These are phyloP conservation scores for Trichoderma asperelloides DNA, from an alignment of 495 filamentous ascomycete species.

Conservation along the genomic window DNA sequence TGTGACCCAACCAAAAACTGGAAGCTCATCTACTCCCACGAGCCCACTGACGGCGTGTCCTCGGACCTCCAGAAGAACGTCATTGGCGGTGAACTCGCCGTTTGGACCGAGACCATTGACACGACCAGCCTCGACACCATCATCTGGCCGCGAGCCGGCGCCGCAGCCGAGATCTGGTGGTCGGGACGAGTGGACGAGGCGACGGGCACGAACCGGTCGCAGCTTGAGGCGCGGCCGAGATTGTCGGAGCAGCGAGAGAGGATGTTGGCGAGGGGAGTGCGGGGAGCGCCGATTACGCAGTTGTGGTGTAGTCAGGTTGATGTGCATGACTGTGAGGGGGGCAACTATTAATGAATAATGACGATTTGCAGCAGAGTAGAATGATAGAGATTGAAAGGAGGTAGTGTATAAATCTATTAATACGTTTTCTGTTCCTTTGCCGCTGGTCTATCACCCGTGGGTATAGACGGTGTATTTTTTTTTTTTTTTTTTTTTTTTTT, in stretches of 20 bases:
- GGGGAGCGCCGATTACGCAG: constrained; percentile 40
- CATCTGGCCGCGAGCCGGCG: constrained; percentile 66
- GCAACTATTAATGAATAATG: background rate
- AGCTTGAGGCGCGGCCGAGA: constrained; percentile 53
- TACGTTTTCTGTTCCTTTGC: no score
- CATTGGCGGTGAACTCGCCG: constrained; percentile 65
- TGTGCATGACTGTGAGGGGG: background rate
- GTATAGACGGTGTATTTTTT: no score
- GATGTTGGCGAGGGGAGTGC: constrained; percentile 53
- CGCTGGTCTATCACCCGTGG: no score
- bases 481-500: no score
- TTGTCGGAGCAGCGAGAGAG: constrained; percentile 65
- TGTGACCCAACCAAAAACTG: constrained; percentile 67
- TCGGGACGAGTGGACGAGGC: constrained; percentile 49
- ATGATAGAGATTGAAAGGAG: background rate
- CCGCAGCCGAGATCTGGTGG: constrained; percentile 71
- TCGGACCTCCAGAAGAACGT: constrained; percentile 50
- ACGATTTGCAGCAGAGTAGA: no score
- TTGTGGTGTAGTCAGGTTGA: constrained; percentile 9
- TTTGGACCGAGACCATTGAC: constrained; percentile 76
- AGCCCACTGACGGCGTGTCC: constrained; percentile 55
- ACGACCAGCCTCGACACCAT: constrained; percentile 55
- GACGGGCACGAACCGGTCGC: constrained; percentile 52
- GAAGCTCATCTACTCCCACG: constrained; percentile 68
- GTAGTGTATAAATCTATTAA: no score